These are phyloP conservation scores for Solanum bukasovii DNA, from an alignment of 257 asterid genomes.

Conservation along the genomic window DNA sequence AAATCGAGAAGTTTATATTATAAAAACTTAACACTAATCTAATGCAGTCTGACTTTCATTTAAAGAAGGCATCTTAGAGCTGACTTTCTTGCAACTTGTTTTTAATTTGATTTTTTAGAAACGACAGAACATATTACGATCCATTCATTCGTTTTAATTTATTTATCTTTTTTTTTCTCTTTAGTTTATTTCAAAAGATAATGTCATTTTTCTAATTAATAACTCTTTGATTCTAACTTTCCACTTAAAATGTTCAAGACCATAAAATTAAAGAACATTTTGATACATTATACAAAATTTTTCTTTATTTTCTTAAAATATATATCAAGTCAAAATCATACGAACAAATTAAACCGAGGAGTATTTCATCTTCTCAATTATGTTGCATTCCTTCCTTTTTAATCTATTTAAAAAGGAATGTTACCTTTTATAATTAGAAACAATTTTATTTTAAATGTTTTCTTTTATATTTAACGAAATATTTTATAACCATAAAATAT, in stretches of 20 bases:
- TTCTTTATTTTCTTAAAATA: not conserved
- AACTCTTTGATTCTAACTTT: not conserved
- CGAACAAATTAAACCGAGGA: not conserved
- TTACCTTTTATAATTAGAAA: not conserved
- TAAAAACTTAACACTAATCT: not conserved
- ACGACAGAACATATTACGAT: not conserved
- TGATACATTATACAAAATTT: rapidly evolving
- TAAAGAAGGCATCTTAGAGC: not conserved
- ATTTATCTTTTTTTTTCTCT: not conserved
- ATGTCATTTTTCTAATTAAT: not conserved
- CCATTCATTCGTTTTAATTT: not conserved
- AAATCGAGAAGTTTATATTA: not conserved
- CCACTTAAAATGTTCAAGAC: rapidly evolving
- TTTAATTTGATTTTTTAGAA: not conserved
- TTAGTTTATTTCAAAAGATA: not conserved
- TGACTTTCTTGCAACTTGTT: not conserved
- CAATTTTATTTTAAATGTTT: no score
- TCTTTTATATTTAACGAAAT: no score
- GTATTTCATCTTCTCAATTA: not conserved
- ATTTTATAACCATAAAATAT: no score
- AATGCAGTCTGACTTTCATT: not conserved
- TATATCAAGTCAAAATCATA: rapidly evolving
- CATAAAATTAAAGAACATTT: not conserved
- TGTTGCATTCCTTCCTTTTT: not conserved
- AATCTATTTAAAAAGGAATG: not conserved